phyloP scores from a whole-genome alignment of 495 filamentous ascomycete genomes.

The Aspergillus coremiiformis region DNA sequence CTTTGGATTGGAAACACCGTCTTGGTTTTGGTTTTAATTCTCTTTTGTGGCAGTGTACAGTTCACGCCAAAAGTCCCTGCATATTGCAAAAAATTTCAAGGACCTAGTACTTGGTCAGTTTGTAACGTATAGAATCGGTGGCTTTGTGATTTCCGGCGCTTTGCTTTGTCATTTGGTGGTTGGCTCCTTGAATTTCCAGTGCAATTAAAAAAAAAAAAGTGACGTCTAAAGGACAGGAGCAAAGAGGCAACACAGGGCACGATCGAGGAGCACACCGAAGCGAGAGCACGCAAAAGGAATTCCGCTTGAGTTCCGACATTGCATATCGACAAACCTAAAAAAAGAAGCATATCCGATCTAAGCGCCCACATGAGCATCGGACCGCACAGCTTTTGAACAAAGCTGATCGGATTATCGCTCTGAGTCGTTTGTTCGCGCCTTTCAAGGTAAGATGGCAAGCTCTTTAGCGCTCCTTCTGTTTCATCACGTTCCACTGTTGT shows the following conservation, averaged over 20 bases:
- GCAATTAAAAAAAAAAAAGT: slow-evolving; percentile 1
- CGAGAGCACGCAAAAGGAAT: slow-evolving; percentile 6
- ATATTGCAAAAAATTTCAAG: background rate
- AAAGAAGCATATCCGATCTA: slow-evolving; percentile 3
- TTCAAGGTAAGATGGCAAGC: slow-evolving; percentile 23
- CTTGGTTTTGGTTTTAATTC: background rate
- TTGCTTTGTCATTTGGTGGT: background rate
- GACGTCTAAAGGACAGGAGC: background rate
- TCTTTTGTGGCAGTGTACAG: background rate
- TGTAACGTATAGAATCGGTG: slow-evolving; percentile 17
- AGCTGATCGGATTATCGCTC: slow-evolving; percentile 17
- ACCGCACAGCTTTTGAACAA: slow-evolving; percentile 24
- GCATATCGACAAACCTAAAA: slow-evolving; percentile 5
- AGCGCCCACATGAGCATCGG: slow-evolving; percentile 30
- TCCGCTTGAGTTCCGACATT: background rate
- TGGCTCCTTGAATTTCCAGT: background rate
- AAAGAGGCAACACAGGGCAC: background rate
- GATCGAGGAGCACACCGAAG: background rate
- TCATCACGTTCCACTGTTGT: background rate
- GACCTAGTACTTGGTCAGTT: background rate
- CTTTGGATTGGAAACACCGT: background rate
- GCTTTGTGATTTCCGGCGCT: slow-evolving; percentile 10
- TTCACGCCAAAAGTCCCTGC: background rate
- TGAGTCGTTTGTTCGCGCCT: slow-evolving; percentile 26
- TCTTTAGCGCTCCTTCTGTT: slow-evolving; percentile 8